Percentiles rank a stretch among this genome's conserved stretches.
These are phyloP conservation scores for Phytophthora boehmeriae DNA, from an alignment of 352 stramenopile species.

Conservation along the genomic window DNA sequence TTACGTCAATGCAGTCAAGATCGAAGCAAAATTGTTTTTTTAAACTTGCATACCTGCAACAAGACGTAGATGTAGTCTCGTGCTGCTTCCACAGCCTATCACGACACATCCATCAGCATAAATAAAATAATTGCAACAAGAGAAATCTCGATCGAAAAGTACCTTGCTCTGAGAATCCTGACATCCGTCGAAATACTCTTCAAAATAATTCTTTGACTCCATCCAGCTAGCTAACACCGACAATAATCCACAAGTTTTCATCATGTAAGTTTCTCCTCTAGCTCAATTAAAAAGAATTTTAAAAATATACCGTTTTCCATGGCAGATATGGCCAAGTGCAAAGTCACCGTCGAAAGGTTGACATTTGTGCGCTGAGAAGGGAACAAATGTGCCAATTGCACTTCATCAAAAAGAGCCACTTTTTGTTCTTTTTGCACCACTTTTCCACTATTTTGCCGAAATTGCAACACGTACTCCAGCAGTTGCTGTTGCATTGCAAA, in stretches of 20 bases:
- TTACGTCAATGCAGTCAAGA: slow-evolving; percentile 1
- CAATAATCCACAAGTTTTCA: not conserved
- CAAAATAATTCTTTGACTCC: slow-evolving; percentile 49
- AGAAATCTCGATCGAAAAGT: not conserved
- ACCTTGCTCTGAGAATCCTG: not conserved
- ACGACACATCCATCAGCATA: not conserved
- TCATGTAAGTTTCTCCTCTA: too few species aligned
- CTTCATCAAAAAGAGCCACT: slow-evolving; percentile 28
- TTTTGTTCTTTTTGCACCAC: not conserved
- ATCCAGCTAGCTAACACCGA: slow-evolving; percentile 38
- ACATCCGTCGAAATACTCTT: slow-evolving; percentile 25
- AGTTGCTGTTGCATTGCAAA: slow-evolving; percentile 60
- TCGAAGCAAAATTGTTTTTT: not conserved
- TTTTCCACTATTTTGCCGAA: slow-evolving; percentile 4
- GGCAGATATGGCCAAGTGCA: slow-evolving; percentile 40
- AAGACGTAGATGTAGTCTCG: slow-evolving; percentile 70
- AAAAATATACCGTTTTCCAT: slow-evolving; percentile 62
- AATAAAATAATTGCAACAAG: not conserved
- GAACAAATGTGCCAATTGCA: slow-evolving; percentile 21
- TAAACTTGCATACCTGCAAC: slow-evolving; percentile 41
- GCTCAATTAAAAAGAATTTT: too few species aligned
- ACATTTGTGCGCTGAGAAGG: slow-evolving; percentile 21
- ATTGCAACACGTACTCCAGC: slow-evolving; percentile 52
- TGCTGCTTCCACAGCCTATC: slow-evolving; percentile 11
- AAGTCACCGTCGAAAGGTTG: slow-evolving; percentile 23